A percentile compares a stretch with the other conserved stretches of the same genome.
These are phyloP conservation scores for Wallacemonas sp. DNA, from an alignment of 208 protist species.

Conservation along the genomic window DNA sequence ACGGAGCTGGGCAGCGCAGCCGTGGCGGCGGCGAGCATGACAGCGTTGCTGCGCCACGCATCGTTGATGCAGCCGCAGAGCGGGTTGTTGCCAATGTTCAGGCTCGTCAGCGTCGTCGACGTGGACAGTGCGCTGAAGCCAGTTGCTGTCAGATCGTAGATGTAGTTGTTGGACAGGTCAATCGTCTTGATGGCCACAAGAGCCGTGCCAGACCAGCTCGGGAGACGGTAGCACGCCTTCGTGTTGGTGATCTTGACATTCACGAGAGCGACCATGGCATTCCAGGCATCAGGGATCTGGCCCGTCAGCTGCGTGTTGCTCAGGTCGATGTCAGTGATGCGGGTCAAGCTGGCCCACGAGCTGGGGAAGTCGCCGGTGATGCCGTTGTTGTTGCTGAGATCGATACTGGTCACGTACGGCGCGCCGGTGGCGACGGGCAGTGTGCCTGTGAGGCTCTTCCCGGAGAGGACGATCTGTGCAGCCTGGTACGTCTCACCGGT, in stretches of 20 bases:
- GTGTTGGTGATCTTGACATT: conserved; percentile 18
- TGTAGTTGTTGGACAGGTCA: conserved; percentile 26
- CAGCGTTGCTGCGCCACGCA: background rate
- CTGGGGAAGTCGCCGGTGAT: background rate
- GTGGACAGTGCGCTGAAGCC: background rate
- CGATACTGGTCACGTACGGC: background rate
- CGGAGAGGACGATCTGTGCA: conserved; percentile 14
- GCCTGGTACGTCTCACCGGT: background rate
- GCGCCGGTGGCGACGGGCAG: conserved; percentile 10
- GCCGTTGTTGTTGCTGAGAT: conserved; percentile 10
- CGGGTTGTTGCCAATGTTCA: conserved; percentile 16
- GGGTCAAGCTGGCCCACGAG: conserved; percentile 4
- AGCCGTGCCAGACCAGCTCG: conserved; percentile 21
- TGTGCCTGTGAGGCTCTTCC: conserved; percentile 5
- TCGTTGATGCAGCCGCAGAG: conserved; percentile 16
- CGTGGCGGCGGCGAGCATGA: background rate
- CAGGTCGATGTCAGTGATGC: conserved; percentile 7
- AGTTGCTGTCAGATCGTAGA: background rate
- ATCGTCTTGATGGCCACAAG: conserved; percentile 6
- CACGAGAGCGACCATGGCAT: conserved; percentile 17
- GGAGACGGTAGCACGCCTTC: conserved; percentile 21
- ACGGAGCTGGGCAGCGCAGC: conserved; percentile 8
- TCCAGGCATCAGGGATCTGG: conserved; percentile 16
- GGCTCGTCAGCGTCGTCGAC: conserved; percentile 9
- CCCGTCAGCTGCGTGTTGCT: background rate